Percentiles rank a stretch among this genome's conserved stretches.
phyloP scores from a whole-genome alignment of 2,329 filamentous ascomycete genomes.

The Xylaria sp. region DNA sequence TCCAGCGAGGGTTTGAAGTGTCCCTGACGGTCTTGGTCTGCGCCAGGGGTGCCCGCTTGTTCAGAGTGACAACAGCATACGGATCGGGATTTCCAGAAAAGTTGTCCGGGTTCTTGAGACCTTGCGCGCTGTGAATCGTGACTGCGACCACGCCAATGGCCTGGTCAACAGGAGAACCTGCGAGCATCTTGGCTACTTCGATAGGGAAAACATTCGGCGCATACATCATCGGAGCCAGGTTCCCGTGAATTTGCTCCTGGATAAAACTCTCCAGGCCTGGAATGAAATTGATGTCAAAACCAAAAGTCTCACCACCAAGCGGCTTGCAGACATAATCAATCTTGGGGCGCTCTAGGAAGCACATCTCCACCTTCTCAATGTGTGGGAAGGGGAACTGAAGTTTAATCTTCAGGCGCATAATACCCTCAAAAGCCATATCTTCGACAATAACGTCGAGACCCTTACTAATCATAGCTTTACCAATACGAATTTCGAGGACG shows the following conservation, averaged over 20 bases:
- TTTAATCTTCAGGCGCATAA: constrained; percentile 98
- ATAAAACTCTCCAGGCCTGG: constrained; percentile 93
- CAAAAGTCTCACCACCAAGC: constrained; percentile 89
- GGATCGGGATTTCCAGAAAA: constrained; percentile 92
- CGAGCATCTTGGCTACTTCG: constrained; percentile 97
- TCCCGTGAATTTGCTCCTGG: constrained; percentile 92
- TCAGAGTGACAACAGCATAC: constrained; percentile 83
- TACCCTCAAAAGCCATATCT: constrained; percentile 92
- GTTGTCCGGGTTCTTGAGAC: constrained; percentile 93
- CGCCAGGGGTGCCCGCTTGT: constrained; percentile 78
- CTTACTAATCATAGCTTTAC: constrained; percentile 96
- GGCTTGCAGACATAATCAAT: constrained; percentile 99
- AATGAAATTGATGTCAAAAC: constrained; percentile 99
- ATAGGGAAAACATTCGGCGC: constrained; percentile 97
- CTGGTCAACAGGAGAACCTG: constrained; percentile 90
- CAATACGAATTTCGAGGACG: constrained; percentile 89
- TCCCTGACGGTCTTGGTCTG: constrained; percentile 88
- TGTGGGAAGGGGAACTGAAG: constrained; percentile 95
- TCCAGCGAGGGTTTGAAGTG: constrained; percentile 87
- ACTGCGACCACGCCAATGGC: constrained; percentile 92
- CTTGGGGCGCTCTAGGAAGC: constrained; percentile 83
- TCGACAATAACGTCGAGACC: constrained; percentile 97
- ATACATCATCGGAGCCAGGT: constrained; percentile 97
- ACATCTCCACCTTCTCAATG: constrained; percentile 92
- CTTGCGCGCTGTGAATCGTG: constrained; percentile 86